Evolutionary conservation across 495 filamentous ascomycete species (phyloP).

Genomic region (Cladorrhinum samala): DNA sequence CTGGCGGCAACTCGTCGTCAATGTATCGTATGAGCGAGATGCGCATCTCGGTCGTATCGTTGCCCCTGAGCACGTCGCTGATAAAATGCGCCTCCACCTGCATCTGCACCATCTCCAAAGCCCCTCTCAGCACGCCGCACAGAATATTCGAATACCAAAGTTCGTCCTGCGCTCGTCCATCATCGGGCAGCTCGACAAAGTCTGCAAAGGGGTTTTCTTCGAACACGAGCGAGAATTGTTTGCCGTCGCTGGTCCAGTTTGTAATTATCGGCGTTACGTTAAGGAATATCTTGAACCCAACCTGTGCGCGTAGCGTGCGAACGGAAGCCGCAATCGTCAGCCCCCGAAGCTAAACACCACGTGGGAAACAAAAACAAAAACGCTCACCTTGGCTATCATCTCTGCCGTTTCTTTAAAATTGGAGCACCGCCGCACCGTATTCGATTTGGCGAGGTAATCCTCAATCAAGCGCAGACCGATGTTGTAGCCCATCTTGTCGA

Average conservation of each 20-base stretch:
- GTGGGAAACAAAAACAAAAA: not conserved
- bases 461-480: slow-evolving; percentile 95
- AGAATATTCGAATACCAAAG: slow-evolving; percentile 98
- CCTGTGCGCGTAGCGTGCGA: slow-evolving; percentile 41
- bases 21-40: slow-evolving; percentile 90
- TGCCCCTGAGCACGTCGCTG: slow-evolving; percentile 86
- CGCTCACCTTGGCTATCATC: slow-evolving; percentile 83
- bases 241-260: slow-evolving; percentile 93
- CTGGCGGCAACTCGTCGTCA: slow-evolving; percentile 94
- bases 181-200: slow-evolving; percentile 95
- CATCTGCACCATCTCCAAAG: slow-evolving; percentile 99
- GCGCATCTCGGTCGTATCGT: slow-evolving; percentile 96
- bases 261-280: slow-evolving; percentile 94
- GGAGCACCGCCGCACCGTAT: slow-evolving; percentile 71
- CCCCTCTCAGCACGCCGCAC: slow-evolving; percentile 83
- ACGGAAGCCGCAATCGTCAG: not conserved
- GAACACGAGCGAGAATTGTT: slow-evolving; percentile 91
- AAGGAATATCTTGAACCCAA: slow-evolving; percentile 98
- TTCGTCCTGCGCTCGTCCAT: slow-evolving; percentile 91
- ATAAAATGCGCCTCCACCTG: slow-evolving; percentile 97
- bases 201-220: slow-evolving; percentile 96
- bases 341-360: not conserved
- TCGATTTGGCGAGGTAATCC: slow-evolving; percentile 93
- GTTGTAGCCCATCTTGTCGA: slow-evolving; percentile 99
- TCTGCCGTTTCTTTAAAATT: slow-evolving; percentile 95